Percentiles rank a stretch among this genome's conserved stretches.
Evolutionary conservation across 2,329 filamentous ascomycete genomes (phyloP).

Genomic region (Oidium heveae): DNA sequence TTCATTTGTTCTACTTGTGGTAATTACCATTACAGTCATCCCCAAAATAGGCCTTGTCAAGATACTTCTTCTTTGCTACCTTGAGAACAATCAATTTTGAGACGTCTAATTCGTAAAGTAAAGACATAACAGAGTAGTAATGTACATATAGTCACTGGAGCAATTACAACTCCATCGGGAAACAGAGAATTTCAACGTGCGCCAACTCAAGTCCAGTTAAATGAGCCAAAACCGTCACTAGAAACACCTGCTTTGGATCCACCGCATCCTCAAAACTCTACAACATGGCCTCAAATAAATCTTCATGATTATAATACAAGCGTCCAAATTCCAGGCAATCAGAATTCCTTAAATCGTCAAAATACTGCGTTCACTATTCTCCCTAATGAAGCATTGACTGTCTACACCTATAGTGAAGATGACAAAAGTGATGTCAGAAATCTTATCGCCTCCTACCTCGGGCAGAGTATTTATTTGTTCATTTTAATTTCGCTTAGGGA

Average conservation of each 20-base stretch:
- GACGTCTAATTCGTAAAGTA: neutral
- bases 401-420: no score
- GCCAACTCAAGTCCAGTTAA: neutral
- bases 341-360: neutral
- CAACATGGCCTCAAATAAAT: neutral
- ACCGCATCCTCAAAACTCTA: neutral
- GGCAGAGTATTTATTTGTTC: no score
- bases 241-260: neutral
- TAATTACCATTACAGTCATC: neutral
- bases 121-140: neutral
- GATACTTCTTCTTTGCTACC: neutral
- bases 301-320: neutral
- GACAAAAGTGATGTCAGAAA: no score
- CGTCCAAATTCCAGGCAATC: neutral
- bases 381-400: neutral
- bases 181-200: neutral
- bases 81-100: neutral
- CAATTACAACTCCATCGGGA: neutral
- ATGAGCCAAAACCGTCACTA: neutral
- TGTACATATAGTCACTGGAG: neutral
- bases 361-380: neutral
- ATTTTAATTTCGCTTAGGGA: no score
- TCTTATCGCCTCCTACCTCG: no score
- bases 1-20: neutral
- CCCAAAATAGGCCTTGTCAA: neutral